Base-by-base conservation (phyloP, 768 basidiomycete species). In the Coprinellus aureogranulatus region DNA sequence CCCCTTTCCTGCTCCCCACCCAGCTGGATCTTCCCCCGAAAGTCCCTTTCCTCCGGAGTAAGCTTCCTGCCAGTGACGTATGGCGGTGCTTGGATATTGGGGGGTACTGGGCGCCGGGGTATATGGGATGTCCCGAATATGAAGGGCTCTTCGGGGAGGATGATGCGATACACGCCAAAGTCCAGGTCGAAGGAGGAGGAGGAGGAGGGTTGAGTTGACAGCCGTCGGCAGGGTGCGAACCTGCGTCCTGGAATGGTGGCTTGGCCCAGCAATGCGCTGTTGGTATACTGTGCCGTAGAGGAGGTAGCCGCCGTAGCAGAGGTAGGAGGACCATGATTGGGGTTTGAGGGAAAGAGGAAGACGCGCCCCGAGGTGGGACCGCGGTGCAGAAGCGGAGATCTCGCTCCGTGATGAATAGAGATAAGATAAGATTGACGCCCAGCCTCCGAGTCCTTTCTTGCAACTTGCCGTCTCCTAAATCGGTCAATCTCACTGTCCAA, bases 121-220 rank as follows among this genome's bases (percentile, higher is more conserved):
- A 90, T 85, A 59, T 89, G 87, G 18, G 79, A 74, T 10, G 85
- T 82, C 11, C 88, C 87, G 68, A 81, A 83, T 18, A 85, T 72
- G 57, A 79, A 84, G 0, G 87, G 87, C 61, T 89, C 87, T 22
- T 77, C 67, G 0, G 87, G 88, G 12, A 89, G 74, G 52, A 90
- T 84, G 30, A 89, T 70, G 48, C 72, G 74, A 73, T 88, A 89
- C 22, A 64, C 62, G 16, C 86, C 85, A 57, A 81, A 83, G 60
- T 63, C 68, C 25, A 53, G 37, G 10, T 62, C 59, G n/a, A n/a
- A n/a, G n/a, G n/a, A n/a, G n/a, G n/a, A n/a, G n/a, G n/a, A n/a
- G n/a, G n/a, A n/a, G n/a, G n/a, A n/a, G n/a, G n/a, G 11, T 16
- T 30, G 44, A 42, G 34, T 44, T 22, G 45, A 18, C 22, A 30